These are phyloP conservation scores for Lagenidium sp. DNA, from an alignment of 352 stramenopile species.

Conservation along the genomic window DNA sequence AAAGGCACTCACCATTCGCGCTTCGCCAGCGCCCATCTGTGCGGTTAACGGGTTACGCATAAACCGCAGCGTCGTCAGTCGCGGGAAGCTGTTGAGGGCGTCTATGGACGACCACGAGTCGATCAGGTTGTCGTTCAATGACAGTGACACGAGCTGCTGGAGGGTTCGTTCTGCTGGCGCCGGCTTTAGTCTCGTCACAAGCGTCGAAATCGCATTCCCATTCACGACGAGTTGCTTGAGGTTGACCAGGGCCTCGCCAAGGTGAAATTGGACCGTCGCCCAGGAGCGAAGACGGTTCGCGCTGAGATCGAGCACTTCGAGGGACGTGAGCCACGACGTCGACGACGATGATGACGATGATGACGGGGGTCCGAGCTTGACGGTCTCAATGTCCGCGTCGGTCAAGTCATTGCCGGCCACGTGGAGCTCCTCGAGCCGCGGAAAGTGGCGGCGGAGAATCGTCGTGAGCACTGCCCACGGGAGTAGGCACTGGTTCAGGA, in stretches of 20 bases:
- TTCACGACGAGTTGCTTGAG: slow-evolving; percentile 64
- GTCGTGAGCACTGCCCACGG: slow-evolving; percentile 22
- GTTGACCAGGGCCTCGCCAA: slow-evolving; percentile 24
- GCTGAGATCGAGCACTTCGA: slow-evolving; percentile 56
- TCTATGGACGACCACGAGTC: slow-evolving; percentile 73
- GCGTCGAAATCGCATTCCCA: slow-evolving; percentile 39
- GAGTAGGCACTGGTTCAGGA: slow-evolving; percentile 58
- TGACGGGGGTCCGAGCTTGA: neutral
- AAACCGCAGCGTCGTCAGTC: slow-evolving; percentile 52
- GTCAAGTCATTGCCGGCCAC: slow-evolving; percentile 43
- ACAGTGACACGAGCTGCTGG: slow-evolving; percentile 42
- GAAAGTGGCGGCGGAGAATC: slow-evolving; percentile 45
- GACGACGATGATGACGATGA: neutral
- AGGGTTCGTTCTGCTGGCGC: too few species aligned
- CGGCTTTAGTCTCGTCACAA: slow-evolving; percentile 8
- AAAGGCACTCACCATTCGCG: slow-evolving; percentile 30
- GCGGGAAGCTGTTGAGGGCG: slow-evolving; percentile 46
- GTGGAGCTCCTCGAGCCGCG: slow-evolving; percentile 41
- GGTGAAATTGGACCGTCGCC: slow-evolving; percentile 22
- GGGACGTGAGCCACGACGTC: slow-evolving; percentile 16
- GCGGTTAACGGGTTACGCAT: slow-evolving; percentile 55
- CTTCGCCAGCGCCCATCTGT: slow-evolving; percentile 55
- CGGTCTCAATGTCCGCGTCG: slow-evolving; percentile 25
- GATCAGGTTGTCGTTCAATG: slow-evolving; percentile 54
- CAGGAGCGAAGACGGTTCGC: slow-evolving; percentile 49